Evolutionary conservation across 129 eudicot genomes (phyloP).

Genomic region (Apium graveolens): DNA sequence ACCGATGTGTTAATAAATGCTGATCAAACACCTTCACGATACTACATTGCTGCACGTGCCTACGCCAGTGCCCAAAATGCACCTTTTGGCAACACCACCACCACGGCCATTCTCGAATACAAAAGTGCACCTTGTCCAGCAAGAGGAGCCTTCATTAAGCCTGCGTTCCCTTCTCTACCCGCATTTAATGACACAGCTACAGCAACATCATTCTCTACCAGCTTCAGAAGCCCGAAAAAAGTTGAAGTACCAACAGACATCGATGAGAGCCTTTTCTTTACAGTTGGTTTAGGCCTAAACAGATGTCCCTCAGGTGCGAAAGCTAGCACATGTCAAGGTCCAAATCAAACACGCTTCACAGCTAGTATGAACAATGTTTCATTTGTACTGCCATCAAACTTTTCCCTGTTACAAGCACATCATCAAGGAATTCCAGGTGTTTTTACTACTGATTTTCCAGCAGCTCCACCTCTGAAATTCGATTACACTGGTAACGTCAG

Average conservation of each 20-base stretch:
- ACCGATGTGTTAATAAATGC: conserved; percentile 33
- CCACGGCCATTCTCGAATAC: conserved; percentile 46
- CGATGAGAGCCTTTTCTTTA: conserved; percentile 27
- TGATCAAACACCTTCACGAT: conserved; percentile 25
- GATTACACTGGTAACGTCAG: conserved; percentile 40
- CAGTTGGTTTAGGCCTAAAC: conserved; percentile 30
- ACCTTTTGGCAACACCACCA: conserved; percentile 41
- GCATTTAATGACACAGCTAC: conserved; percentile 38
- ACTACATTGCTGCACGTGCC: conserved; percentile 46
- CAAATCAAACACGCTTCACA: conserved; percentile 32
- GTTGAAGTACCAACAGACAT: conserved; percentile 20
- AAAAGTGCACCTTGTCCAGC: conserved; percentile 13
- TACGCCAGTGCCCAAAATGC: conserved; percentile 29
- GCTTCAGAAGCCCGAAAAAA: conserved; percentile 20
- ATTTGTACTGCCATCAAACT: conserved; percentile 24
- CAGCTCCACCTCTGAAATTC: conserved; percentile 27
- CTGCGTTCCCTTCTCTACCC: conserved; percentile 29
- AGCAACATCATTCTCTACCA: conserved; percentile 22
- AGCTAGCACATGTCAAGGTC: conserved; percentile 26
- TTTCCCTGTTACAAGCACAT: conserved; percentile 34
- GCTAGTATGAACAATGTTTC: conserved; percentile 45
- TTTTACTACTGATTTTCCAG: conserved; percentile 35
- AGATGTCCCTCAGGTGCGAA: conserved; percentile 28
- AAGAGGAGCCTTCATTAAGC: conserved; percentile 2
- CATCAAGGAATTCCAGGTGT: conserved; percentile 36